phyloP scores from a whole-genome alignment of 2,329 filamentous ascomycete species.

The Dactylellina haptotyla region DNA sequence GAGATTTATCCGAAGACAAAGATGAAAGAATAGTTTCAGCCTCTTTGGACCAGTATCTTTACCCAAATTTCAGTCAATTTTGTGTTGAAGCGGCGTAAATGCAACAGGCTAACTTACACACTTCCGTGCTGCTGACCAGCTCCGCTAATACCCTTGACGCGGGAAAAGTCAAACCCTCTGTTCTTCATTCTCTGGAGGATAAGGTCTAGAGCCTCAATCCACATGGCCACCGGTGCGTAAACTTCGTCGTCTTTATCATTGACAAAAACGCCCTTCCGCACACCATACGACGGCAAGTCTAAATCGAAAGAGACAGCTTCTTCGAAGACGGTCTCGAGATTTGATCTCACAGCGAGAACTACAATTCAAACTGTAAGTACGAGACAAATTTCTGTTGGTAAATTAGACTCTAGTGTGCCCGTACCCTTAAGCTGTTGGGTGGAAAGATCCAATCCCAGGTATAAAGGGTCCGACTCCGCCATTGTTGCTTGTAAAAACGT shows the following conservation, averaged over 20 bases:
- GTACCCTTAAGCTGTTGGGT: conserved; percentile 94
- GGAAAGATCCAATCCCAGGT: conserved; percentile 93
- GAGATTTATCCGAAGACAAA: conserved; percentile 70
- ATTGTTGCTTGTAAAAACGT: conserved; percentile 56
- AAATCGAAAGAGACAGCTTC: conserved; percentile 95
- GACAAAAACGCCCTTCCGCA: conserved; percentile 86
- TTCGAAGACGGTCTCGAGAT: conserved; percentile 81
- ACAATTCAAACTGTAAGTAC: too few species aligned
- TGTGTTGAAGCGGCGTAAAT: conserved; percentile 19
- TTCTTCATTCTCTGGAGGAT: conserved; percentile 78
- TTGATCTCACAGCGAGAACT: conserved; percentile 85
- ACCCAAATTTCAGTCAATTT: conserved; percentile 10
- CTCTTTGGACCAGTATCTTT: conserved; percentile 74
- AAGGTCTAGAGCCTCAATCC: conserved; percentile 90
- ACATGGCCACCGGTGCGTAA: conserved; percentile 91
- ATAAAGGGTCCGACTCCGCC: conserved; percentile 69
- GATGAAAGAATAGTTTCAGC: conserved; percentile 73
- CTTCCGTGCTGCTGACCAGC: conserved; percentile 98
- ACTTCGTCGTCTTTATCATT: conserved; percentile 87
- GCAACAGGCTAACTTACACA: conserved; percentile 67
- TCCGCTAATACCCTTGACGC: conserved; percentile 83
- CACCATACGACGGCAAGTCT: conserved; percentile 79
- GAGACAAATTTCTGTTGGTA: not conserved
- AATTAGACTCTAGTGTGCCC: not conserved
- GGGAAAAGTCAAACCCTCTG: conserved; percentile 75